Evolutionary conservation across 352 stramenopile species (phyloP), one percentile per base, ranked within the genome.

Genomic region (Elongisporangium anandrum): DNA sequence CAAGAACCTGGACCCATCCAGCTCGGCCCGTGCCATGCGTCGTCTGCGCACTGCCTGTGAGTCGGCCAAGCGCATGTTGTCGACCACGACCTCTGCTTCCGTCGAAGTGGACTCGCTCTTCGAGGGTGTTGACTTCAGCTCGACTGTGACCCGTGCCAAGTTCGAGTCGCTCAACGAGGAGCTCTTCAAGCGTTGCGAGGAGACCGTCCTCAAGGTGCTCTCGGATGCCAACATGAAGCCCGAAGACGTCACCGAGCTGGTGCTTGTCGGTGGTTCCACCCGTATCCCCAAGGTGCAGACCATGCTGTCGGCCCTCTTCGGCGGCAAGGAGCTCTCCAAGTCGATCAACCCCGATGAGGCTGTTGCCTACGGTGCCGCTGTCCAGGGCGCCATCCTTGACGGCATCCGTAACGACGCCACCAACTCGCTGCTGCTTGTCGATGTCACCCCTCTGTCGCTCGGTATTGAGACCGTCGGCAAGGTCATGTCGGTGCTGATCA

Each of bases 11-110:
- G 93, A 98, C 72, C 87, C 97, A 39, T 89, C 66, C 9, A 61
- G 66, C 16, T 97, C 97, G 75, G 67, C 96, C 57, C 89, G 96
- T 73, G 88, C 96, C 55, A 92, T 98, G 71, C 90, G 94, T 64
- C 91, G 96, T 85, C 88, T 99, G 22, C 90, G 96, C 55, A 99
- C 96, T 61, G 94, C 94, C 24, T 99, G 96, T 83, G 96, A 99
- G 84, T 94, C 95, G 63, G 96, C 96, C n/a, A 99, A 99, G 90
- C 87, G 93, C 56, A 97, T 96, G 61, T 79, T 98, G n/a, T 98
- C 92, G 9, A 89, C 80, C 24, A 97, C 88, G 15, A 97, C 90
- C n/a, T 81, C 87, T 56, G 92, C 93, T 13, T 91, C 94, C 61
- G 94, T 98, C 70, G 92, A 98, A 72, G 97, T 98, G 57, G 94